Base-by-base conservation (phyloP, 345 rosid species). In the Citrus maxima region DNA sequence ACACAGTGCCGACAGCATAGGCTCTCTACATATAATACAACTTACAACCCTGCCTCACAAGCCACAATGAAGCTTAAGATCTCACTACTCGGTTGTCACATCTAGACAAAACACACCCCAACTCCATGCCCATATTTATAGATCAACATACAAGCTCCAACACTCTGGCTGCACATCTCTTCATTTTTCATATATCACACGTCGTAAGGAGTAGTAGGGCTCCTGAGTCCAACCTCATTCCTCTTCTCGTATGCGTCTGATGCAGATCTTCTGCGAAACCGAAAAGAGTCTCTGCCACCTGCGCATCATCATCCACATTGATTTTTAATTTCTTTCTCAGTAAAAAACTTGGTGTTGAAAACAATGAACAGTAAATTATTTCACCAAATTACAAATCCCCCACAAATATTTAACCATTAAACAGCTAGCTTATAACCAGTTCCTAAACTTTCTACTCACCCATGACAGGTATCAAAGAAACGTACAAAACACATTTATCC, bases 151-250 rank as follows among this genome's bases (percentile, higher is more conserved):
- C 4, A 18, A 30, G 68, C 35, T 32, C n/a, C 0, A 32, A 32
- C 35, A 9, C 16, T 63, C 32, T 16, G 21, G 67, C 67, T 5
- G 0, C 9, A 1, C 10, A 28, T 16, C 56, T 68, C 51, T 27
- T 24, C 72, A 3, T 24, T 5, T 70, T 7, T 89, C 84, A 85
- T 55, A 86, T 80, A 49, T 96, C 98, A 96, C 87, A 89, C 80
- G 90, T 93, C 87, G 87, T 87, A 87, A 90, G 97, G 84, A 96
- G 98, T 75, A 91, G 87, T 28, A 88, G 95, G 79, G 87, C 85
- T 86, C 86, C 94, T 79, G 83, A 89, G 85, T 90, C 94, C 88
- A 88, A 19, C 88, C 88, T 82, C 94, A 56, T 83, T 85, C 59
- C 79, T 80, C 90, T 91, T 91, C 85, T 93, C 95, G 69, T 83